phyloP scores from a whole-genome alignment of 192 early-diverging fungal species.

The Coemansia sp. region DNA sequence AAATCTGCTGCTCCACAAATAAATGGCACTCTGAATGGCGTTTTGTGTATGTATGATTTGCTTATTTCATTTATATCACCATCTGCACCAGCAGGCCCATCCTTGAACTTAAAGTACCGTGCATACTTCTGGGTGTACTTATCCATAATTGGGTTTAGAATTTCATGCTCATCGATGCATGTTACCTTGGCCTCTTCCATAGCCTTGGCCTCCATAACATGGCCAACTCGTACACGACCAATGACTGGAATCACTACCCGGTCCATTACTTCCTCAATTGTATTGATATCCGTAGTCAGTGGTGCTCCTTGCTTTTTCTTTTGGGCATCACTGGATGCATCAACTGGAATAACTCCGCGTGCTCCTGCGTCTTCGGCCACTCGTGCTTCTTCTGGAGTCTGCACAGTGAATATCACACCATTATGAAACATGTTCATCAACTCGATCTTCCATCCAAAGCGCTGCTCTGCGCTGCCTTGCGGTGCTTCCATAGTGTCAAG shows the following conservation, averaged over 20 bases:
- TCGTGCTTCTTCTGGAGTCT: slow-evolving; percentile 93
- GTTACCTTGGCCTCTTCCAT: slow-evolving; percentile 86
- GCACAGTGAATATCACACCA: slow-evolving; percentile 98
- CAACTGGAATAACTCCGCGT: slow-evolving; percentile 94
- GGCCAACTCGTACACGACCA: slow-evolving; percentile 98
- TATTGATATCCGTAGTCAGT: slow-evolving; percentile 96
- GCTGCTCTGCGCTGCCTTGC: background rate
- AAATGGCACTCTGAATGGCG: slow-evolving; percentile 88
- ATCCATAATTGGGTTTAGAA: slow-evolving; percentile 94
- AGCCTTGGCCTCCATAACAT: slow-evolving; percentile 98
- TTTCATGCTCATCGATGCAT: slow-evolving; percentile 97
- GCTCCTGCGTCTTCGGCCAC: slow-evolving; percentile 98
- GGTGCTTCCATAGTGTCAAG: background rate
- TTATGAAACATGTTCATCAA: slow-evolving; percentile 98
- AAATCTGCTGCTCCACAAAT: slow-evolving; percentile 97
- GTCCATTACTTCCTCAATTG: slow-evolving; percentile 93
- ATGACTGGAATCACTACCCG: slow-evolving; percentile 99
- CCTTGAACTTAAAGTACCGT: background rate
- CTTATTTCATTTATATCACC: background rate
- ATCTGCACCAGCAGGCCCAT: background rate
- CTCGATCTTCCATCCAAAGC: slow-evolving; percentile 67
- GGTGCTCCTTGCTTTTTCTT: slow-evolving; percentile 92
- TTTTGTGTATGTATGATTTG: slow-evolving; percentile 84
- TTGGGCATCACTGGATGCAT: slow-evolving; percentile 94
- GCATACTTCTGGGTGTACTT: slow-evolving; percentile 48